Conservation (phyloP, 2,329 filamentous ascomycete species). For the Sarocladiaceae sp. region DNA sequence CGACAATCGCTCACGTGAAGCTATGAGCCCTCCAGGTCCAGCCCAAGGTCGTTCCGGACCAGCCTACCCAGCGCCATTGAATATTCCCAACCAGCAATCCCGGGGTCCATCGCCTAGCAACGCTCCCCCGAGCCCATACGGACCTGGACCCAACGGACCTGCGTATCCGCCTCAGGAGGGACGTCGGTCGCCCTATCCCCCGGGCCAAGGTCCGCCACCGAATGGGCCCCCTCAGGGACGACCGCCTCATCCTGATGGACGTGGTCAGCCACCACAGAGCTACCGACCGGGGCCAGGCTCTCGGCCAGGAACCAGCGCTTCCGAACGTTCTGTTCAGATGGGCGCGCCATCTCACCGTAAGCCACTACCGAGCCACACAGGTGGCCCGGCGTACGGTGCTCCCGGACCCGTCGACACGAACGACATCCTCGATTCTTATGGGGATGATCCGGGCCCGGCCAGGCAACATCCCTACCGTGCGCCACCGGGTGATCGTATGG, state of each 20-base stretch:
- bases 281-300: background rate
- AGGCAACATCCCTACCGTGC: conserved; percentile 4
- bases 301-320: conserved; percentile 6
- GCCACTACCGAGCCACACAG: background rate
- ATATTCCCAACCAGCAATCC: conserved; percentile 36
- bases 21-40: conserved; percentile 36
- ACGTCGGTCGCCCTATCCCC: conserved; percentile 24
- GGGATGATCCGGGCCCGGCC: conserved; percentile 3
- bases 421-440: conserved; percentile 7
- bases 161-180: conserved; percentile 28
- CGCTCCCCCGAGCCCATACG: conserved; percentile 27
- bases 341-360: conserved; percentile 1
- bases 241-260: conserved; percentile 17
- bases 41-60: conserved; percentile 20
- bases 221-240: conserved; percentile 16
- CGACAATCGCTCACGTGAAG: conserved; percentile 49
- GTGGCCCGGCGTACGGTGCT: background rate
- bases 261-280: conserved; percentile 15
- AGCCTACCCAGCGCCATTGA: conserved; percentile 34
- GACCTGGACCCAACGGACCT: conserved; percentile 24
- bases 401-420: background rate
- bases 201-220: conserved; percentile 11
- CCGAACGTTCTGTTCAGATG: conserved; percentile 2
- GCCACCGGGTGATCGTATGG: conserved; percentile 1
- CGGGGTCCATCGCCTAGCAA: conserved; percentile 32